These are phyloP conservation scores for Colletotrichum agaves DNA, from an alignment of 2,329 filamentous ascomycete genomes.

Conservation along the genomic window DNA sequence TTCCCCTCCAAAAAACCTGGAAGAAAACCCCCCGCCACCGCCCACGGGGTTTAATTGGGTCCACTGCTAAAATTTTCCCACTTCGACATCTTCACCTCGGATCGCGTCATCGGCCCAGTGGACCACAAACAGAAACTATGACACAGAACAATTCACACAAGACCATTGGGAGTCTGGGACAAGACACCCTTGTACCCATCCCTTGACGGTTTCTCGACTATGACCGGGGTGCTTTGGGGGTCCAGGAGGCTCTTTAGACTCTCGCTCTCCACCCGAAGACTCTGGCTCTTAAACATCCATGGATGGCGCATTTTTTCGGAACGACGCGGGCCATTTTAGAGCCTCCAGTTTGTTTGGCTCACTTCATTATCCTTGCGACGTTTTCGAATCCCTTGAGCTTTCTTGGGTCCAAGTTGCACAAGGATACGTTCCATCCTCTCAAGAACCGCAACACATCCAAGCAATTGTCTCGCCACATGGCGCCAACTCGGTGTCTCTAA, in stretches of 20 bases:
- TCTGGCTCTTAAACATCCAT: no score
- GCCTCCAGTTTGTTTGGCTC: not conserved
- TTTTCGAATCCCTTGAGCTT: not conserved
- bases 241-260: conserved; percentile 1
- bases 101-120: conserved; percentile 37
- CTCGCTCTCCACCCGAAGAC: no score
- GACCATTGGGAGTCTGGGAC: conserved; percentile 29
- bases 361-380: not conserved
- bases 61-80: conserved; percentile 29
- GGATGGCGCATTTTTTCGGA: no score
- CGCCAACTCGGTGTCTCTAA: conserved; percentile 26
- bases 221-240: conserved; percentile 9
- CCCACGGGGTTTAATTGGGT: conserved; percentile 11
- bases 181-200: conserved; percentile 1
- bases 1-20: no score
- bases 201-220: not conserved
- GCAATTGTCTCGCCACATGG: conserved; percentile 33
- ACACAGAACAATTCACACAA: conserved; percentile 28
- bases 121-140: conserved; percentile 37
- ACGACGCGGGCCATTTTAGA: conserved; percentile 13
- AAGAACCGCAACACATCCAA: not conserved
- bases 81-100: conserved; percentile 36
- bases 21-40: no score
- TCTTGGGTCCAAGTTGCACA: not conserved
- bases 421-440: conserved; percentile 1